Evolutionary conservation across 768 basidiomycete species (phyloP).

Genomic region (Artomyces pyxidatus): DNA sequence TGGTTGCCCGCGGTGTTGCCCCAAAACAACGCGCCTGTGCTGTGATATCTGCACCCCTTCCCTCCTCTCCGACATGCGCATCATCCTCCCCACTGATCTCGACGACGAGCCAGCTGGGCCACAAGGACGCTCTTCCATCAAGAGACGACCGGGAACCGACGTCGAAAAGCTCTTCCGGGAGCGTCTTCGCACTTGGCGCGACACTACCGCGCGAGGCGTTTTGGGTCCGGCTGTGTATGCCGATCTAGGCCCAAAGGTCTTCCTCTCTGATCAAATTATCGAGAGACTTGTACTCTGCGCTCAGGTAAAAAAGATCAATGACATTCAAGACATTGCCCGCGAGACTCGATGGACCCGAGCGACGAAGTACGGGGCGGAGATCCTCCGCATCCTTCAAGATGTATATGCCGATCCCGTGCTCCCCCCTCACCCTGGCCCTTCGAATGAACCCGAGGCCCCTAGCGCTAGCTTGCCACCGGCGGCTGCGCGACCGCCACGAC

Average conservation of each 20-base stretch:
- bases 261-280: neutral
- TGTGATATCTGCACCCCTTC: constrained; percentile 20
- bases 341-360: neutral
- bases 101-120: neutral
- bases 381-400: neutral
- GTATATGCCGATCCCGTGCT: too few species aligned
- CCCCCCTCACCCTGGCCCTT: too few species aligned
- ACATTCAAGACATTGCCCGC: neutral
- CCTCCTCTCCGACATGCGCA: neutral
- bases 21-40: constrained; percentile 14
- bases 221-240: neutral
- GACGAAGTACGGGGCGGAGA: neutral
- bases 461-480: too few species aligned
- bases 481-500: too few species aligned
- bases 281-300: neutral
- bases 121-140: constrained; percentile 7
- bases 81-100: neutral
- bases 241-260: neutral
- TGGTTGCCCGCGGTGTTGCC: constrained; percentile 17
- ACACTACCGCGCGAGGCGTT: neutral
- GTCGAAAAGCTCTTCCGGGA: constrained; percentile 4
- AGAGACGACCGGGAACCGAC: neutral
- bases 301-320: neutral
- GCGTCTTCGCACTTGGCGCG: constrained; percentile 14
- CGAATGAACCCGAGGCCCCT: too few species aligned